phyloP scores from a whole-genome alignment of 176 grass and related monocot species.

The Oropetium thomaeum region DNA sequence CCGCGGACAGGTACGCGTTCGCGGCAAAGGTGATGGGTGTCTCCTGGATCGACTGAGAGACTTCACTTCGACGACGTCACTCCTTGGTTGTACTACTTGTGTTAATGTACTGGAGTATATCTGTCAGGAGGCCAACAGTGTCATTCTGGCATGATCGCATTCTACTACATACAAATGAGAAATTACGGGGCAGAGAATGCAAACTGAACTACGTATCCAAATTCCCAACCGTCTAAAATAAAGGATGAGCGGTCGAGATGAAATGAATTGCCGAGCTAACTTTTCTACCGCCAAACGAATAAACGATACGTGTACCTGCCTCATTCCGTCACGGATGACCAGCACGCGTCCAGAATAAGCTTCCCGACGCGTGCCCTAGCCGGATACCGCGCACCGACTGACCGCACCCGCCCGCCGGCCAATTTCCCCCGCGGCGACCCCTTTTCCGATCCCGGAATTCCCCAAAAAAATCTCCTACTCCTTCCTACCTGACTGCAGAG shows the following conservation, averaged over 20 bases:
- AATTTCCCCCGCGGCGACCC: not conserved
- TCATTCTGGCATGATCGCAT: no score
- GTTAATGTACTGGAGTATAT: no score
- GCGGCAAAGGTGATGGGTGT: constrained; percentile 65
- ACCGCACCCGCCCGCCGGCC: constrained; percentile 5
- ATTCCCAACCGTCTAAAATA: not conserved
- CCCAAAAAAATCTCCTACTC: no score
- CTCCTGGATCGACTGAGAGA: constrained; percentile 58
- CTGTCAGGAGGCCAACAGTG: no score
- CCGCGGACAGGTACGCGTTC: constrained; percentile 78
- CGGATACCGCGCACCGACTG: not conserved
- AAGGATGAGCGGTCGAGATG: not conserved
- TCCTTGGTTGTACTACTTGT: no score
- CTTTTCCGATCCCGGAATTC: not conserved
- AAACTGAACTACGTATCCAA: not conserved
- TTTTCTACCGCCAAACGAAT: no score
- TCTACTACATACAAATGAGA: no score
- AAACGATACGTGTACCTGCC: not conserved
- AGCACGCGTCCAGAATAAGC: not conserved
- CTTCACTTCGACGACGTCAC: no score
- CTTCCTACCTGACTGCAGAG: not conserved
- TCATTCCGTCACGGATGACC: not conserved
- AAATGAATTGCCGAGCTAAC: not conserved
- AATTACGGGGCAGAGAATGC: no score
- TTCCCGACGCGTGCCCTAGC: constrained; percentile 9